Evolutionary conservation across 257 asterid genomes (phyloP).

Genomic region (Parsonsia alboflavescens): DNA sequence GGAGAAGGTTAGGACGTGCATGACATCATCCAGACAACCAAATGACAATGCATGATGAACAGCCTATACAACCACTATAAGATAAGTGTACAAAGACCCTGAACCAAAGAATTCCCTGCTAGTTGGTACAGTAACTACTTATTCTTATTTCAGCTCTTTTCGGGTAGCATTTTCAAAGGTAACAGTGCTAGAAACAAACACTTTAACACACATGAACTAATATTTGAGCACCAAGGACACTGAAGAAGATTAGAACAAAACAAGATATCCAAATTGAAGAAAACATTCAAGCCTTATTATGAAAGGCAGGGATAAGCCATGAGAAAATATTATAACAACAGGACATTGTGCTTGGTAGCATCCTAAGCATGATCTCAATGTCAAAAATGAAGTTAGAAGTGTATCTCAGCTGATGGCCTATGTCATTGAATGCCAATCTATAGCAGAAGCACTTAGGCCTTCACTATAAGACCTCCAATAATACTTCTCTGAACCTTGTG

Average conservation of each 20-base stretch:
- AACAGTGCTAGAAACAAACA: background rate
- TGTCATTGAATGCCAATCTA: background rate
- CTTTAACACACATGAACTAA: background rate
- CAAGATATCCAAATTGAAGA: background rate
- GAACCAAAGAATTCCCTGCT: conserved; percentile 2
- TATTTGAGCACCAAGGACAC: background rate
- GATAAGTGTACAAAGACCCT: background rate
- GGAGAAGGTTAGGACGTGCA: background rate
- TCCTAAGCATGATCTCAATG: background rate
- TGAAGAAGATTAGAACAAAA: no score
- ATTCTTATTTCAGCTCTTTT: background rate
- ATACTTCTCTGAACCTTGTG: background rate
- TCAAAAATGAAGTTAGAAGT: background rate
- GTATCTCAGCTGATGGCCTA: background rate
- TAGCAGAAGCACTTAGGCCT: background rate
- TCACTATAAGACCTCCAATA: background rate
- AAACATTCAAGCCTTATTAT: background rate
- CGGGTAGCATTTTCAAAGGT: background rate
- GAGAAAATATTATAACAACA: background rate
- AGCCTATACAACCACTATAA: background rate
- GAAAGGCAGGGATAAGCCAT: background rate
- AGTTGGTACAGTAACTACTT: background rate
- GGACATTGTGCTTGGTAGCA: background rate
- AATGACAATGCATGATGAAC: background rate
- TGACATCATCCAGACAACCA: background rate